Percentiles rank a stretch among this genome's conserved stretches.
Conservation (phyloP, 192 early-diverging fungal species). For the Ambispora gerdemannii region DNA sequence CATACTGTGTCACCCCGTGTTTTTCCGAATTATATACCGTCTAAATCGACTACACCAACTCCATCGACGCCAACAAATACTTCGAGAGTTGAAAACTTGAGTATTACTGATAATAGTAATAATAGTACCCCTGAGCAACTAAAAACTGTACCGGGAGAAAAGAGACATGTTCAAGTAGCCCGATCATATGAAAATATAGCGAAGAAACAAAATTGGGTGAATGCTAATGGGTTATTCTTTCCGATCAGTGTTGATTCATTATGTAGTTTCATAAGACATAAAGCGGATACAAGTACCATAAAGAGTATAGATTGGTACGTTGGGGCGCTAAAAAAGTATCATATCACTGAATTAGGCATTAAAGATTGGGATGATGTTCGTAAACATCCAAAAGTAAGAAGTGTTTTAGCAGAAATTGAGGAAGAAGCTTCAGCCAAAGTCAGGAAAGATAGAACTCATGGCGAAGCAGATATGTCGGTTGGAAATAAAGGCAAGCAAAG, state of each 20-base stretch:
- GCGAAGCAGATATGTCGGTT: not conserved
- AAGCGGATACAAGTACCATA: constrained; percentile 6
- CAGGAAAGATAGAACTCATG: not conserved
- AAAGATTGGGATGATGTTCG: constrained; percentile 19
- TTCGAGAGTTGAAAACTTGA: not conserved
- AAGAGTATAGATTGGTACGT: constrained; percentile 25
- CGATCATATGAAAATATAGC: constrained; percentile 11
- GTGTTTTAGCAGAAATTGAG: constrained; percentile 4
- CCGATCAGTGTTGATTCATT: not conserved
- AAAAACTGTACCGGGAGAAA: constrained; percentile 12
- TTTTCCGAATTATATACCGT: not conserved
- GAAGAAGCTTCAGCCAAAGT: not conserved
- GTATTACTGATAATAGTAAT: no score
- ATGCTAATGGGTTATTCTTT: constrained; percentile 8
- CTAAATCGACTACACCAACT: not conserved
- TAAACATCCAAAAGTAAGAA: constrained; percentile 13
- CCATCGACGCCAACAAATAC: not conserved
- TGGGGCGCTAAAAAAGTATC: constrained; percentile 17
- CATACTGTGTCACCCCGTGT: no score
- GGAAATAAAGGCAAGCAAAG: not conserved
- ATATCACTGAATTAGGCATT: not conserved
- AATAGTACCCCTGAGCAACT: no score
- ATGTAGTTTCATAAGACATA: constrained; percentile 9
- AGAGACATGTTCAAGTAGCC: not conserved
- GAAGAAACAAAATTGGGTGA: constrained; percentile 10